phyloP scores from a whole-genome alignment of 2,329 filamentous ascomycete species.

The Sporothrix brunneoviolacea region DNA sequence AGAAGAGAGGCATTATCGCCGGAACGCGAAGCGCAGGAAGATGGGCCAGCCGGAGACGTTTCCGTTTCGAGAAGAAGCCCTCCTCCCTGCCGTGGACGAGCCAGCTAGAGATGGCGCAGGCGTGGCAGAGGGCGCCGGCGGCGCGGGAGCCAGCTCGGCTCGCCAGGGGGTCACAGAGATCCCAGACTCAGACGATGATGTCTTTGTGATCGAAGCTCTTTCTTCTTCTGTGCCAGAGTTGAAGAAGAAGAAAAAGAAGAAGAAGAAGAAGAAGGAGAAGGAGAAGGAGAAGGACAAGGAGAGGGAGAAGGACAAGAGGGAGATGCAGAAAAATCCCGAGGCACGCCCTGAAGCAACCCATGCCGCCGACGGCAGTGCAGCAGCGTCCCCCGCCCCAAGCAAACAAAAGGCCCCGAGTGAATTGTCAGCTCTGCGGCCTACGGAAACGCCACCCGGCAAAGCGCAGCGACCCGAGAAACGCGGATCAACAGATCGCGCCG shows the following conservation, averaged over 20 bases:
- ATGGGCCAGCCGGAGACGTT: conserved; percentile 29
- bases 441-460: neutral
- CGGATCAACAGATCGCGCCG: neutral
- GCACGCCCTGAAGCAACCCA: no score
- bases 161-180: neutral
- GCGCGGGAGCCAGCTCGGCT: neutral
- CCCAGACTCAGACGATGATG: conserved; percentile 1
- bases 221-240: neutral
- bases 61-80: conserved; percentile 17
- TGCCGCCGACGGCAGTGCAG: no score
- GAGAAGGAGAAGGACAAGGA: neutral
- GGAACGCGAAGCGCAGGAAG: conserved; percentile 37
- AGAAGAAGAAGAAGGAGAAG: neutral
- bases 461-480: neutral
- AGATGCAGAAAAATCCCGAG: neutral
- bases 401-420: no score
- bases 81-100: no score
- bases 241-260: conserved; percentile 1
- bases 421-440: no score
- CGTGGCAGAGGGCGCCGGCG: no score
- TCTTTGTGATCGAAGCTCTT: neutral
- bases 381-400: no score
- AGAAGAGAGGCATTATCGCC: conserved; percentile 32
- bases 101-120: no score
- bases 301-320: neutral